phyloP scores from a whole-genome alignment of 352 stramenopile species.

The Hyphochytrium catenoides region DNA sequence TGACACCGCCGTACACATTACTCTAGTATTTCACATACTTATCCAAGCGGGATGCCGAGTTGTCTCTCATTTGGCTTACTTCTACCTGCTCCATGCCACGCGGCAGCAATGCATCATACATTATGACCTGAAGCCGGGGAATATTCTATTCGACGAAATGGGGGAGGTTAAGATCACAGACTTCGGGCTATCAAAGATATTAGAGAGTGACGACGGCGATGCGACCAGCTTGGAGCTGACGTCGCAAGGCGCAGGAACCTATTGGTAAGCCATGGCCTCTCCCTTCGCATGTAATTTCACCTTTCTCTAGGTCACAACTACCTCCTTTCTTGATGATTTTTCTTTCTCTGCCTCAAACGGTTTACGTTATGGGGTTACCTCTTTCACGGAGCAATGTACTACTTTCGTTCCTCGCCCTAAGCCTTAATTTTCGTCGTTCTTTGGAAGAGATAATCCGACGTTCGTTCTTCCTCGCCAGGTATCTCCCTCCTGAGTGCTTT shows the following conservation, averaged over 20 bases:
- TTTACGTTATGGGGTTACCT: too few relatives aligned
- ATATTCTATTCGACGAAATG: conserved; percentile 73
- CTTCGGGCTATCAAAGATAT: conserved; percentile 29
- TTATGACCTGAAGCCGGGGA: conserved; percentile 80
- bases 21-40: too few relatives aligned
- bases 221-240: conserved; percentile 69
- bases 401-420: too few relatives aligned
- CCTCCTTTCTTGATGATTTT: conserved; percentile 6
- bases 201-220: conserved; percentile 10
- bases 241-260: conserved; percentile 73
- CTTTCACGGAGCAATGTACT: too few relatives aligned
- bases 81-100: background rate
- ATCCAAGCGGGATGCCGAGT: too few relatives aligned
- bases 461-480: too few relatives aligned
- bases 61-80: too few relatives aligned
- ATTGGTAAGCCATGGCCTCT: conserved; percentile 25
- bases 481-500: conserved; percentile 83
- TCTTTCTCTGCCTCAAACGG: conserved; percentile 1
- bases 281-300: too few relatives aligned
- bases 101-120: conserved; percentile 40
- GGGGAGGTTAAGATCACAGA: conserved; percentile 79
- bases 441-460: too few relatives aligned
- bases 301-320: too few relatives aligned
- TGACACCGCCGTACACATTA: too few relatives aligned
- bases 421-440: too few relatives aligned